Conservation (phyloP, 2,329 filamentous ascomycete genomes). For the Phaeophleospora eucalypticola region DNA sequence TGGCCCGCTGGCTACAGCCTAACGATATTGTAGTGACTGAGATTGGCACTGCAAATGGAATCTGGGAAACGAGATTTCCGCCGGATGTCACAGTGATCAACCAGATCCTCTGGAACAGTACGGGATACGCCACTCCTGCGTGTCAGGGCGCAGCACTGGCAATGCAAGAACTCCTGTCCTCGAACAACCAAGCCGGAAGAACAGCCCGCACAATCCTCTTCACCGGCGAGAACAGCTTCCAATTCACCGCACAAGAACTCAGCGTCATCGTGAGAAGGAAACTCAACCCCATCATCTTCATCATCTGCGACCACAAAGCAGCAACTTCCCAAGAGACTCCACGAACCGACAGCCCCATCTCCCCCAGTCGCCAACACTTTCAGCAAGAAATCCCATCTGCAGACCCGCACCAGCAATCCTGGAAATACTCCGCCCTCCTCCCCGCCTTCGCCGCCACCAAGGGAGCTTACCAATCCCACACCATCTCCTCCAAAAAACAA, state of each 20-base stretch:
- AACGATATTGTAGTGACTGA: slow-evolving; percentile 79
- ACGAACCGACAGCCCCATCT: neutral
- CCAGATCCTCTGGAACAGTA: slow-evolving; percentile 70
- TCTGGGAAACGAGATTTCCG: slow-evolving; percentile 81
- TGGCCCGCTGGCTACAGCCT: slow-evolving; percentile 52
- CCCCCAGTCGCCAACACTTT: neutral
- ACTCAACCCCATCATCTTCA: slow-evolving; percentile 37
- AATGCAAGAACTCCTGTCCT: slow-evolving; percentile 53
- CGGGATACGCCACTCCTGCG: slow-evolving; percentile 61
- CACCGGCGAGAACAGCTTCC: slow-evolving; percentile 56
- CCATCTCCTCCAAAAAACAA: neutral
- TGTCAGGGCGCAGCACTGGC: slow-evolving; percentile 69
- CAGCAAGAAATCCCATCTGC: neutral
- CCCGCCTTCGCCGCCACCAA: neutral
- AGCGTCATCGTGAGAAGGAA: slow-evolving; percentile 54
- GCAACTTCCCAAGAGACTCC: neutral
- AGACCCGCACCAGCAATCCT: neutral
- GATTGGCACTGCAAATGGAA: slow-evolving; percentile 81
- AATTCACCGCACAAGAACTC: slow-evolving; percentile 63
- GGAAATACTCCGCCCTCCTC: slow-evolving; percentile 3
- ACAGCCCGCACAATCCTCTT: slow-evolving; percentile 5
- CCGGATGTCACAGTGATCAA: slow-evolving; percentile 69
- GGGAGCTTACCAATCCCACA: neutral
- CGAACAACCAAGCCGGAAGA: neutral
- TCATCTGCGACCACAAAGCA: slow-evolving; percentile 26